Conservation (phyloP, 805 yeast genomes). For the Saturnispora quitensis region DNA sequence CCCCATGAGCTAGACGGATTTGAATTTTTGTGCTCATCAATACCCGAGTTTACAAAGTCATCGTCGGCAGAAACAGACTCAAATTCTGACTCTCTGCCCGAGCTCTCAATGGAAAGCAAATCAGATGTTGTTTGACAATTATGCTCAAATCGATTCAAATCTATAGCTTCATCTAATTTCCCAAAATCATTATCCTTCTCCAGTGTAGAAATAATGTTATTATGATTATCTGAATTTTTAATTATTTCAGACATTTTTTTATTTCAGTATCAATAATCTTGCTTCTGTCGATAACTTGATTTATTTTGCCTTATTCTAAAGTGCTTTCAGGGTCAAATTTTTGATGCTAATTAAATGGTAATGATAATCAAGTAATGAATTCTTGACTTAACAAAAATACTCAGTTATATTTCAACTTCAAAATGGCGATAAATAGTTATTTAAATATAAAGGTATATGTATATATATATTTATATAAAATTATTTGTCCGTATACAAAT, state of each 20-base stretch:
- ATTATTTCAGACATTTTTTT: background rate
- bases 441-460: background rate
- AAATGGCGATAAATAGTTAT: background rate
- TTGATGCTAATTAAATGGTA: background rate
- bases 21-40: conserved; percentile 2
- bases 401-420: background rate
- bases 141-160: background rate
- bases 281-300: background rate
- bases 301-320: background rate
- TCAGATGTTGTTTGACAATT: background rate
- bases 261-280: background rate
- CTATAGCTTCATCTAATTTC: background rate
- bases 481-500: too few relatives aligned
- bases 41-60: background rate
- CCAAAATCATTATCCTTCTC: background rate
- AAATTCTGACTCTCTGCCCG: background rate
- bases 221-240: background rate
- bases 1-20: background rate
- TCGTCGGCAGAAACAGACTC: background rate
- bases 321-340: background rate
- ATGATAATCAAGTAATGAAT: background rate
- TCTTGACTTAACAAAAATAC: background rate
- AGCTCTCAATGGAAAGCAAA: background rate
- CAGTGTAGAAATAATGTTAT: background rate
- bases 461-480: too few relatives aligned